Evolutionary conservation across 768 basidiomycete genomes (phyloP), one percentile per base, ranked within the genome.

Genomic region (Suillus americanus): DNA sequence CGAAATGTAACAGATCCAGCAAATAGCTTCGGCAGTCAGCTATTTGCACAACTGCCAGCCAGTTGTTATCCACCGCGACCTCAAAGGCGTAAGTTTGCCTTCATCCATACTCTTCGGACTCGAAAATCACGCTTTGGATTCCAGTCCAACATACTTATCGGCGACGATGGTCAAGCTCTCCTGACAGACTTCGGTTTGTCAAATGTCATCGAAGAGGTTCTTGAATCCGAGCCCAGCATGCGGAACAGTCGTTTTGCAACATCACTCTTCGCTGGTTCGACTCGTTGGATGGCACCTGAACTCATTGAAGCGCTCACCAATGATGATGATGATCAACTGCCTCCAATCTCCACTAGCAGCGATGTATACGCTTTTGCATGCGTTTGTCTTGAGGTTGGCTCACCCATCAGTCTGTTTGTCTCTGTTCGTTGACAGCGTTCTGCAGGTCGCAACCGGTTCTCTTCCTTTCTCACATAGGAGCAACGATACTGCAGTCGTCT

Each of bases 161-260:
- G 83, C 64, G 81, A 82, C 56, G 75, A 79, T 13, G 86, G 86
- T 12, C 69, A 73, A 40, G 82, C 86, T 12, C 76, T 88, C 64
- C 84, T 88, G 53, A 85, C 85, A 0, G 87, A 89, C 70, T 89
- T 88, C 65, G 87, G 87, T 3, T 73, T 88, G 6, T 86, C 85
- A 28, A 84, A 82, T 63, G 83, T 87, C 61, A 78, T 84, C 54
- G 84, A 84, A 65, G 86, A 87, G 23, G 76, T 87, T 55, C 73
- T 79, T 33, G 75, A 77, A 63, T 67, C 70, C 2, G 70, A 78
- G 45, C 62, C 64, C 0, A 48, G 63, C 3, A 37, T 72, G 55
- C 73, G 73, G 9, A 68, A 69, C 7, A 62, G 64, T 5, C 78
- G 73, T 38, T 62, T 73, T 9, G 69, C 68, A 50, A 76, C 79